Evolutionary conservation across 2,329 filamentous ascomycete species (phyloP).

Genomic region (Fusarium brevicatenulatum): DNA sequence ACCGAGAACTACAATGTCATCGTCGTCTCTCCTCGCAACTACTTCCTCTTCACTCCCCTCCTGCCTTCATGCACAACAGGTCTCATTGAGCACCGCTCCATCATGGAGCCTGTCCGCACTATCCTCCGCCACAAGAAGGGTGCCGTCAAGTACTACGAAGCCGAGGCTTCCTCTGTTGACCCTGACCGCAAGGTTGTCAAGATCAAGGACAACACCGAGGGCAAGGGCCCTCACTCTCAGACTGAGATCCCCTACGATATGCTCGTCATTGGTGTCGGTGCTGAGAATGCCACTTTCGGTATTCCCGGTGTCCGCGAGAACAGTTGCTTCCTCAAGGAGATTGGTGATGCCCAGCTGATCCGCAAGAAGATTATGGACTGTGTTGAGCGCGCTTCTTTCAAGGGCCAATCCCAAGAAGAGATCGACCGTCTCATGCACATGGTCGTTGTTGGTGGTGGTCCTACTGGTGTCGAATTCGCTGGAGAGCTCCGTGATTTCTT

Average conservation of each 20-base stretch:
- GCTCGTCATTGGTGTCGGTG: slow-evolving; percentile 96
- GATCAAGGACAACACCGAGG: slow-evolving; percentile 91
- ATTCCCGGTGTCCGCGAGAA: slow-evolving; percentile 95
- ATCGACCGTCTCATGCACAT: slow-evolving; percentile 95
- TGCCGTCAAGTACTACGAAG: slow-evolving; percentile 96
- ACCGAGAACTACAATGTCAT: slow-evolving; percentile 99
- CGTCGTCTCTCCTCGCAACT: slow-evolving; percentile 97
- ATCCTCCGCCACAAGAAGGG: slow-evolving; percentile 96
- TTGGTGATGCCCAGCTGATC: slow-evolving; percentile 93
- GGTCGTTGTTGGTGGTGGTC: slow-evolving; percentile 94
- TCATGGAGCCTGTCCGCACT: slow-evolving; percentile 98
- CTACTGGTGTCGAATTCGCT: slow-evolving; percentile 97
- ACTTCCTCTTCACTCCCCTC: slow-evolving; percentile 98
- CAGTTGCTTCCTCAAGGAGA: slow-evolving; percentile 99
- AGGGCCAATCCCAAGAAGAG: slow-evolving; percentile 90
- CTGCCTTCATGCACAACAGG: slow-evolving; percentile 97
- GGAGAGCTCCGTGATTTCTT: slow-evolving; percentile 99
- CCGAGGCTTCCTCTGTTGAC: slow-evolving; percentile 95
- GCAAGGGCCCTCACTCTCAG: slow-evolving; percentile 83
- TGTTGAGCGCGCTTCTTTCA: slow-evolving; percentile 97
- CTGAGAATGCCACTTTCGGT: slow-evolving; percentile 98
- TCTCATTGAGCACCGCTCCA: slow-evolving; percentile 97
- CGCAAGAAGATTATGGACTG: slow-evolving; percentile 99
- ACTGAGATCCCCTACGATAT: slow-evolving; percentile 98
- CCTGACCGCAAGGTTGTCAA: slow-evolving; percentile 87